These are phyloP conservation scores for Pestalotiopsis sp. DNA, from an alignment of 2,329 filamentous ascomycete species.

Conservation along the genomic window DNA sequence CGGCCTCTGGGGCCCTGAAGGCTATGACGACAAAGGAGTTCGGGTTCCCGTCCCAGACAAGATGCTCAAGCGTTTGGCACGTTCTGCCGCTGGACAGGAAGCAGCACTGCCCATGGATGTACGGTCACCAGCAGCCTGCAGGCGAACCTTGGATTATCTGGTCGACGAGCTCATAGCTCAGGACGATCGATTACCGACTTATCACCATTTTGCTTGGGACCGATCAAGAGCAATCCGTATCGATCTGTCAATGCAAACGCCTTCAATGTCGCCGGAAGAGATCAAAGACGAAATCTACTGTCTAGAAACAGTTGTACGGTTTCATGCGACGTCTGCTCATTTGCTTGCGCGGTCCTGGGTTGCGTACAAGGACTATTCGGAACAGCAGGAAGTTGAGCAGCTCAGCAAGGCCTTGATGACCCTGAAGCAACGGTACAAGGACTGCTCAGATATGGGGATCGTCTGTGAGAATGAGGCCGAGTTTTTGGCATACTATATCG, in stretches of 20 bases:
- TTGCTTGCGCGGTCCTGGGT: slow-evolving; percentile 61
- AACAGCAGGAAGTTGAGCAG: slow-evolving; percentile 71
- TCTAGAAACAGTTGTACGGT: slow-evolving; percentile 67
- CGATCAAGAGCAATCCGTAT: slow-evolving; percentile 68
- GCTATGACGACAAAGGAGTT: slow-evolving; percentile 43
- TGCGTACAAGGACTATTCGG: slow-evolving; percentile 62
- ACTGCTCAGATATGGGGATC: slow-evolving; percentile 62
- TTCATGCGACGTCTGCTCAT: slow-evolving; percentile 68
- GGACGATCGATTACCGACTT: slow-evolving; percentile 55
- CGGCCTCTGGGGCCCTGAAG: slow-evolving; percentile 61
- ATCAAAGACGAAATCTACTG: slow-evolving; percentile 64
- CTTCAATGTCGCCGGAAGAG: slow-evolving; percentile 59
- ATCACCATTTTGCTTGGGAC: slow-evolving; percentile 71
- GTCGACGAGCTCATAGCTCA: slow-evolving; percentile 60
- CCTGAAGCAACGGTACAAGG: slow-evolving; percentile 67
- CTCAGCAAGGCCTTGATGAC: slow-evolving; percentile 68
- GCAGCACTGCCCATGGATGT: slow-evolving; percentile 71
- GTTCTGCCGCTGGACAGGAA: slow-evolving; percentile 70
- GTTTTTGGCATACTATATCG: slow-evolving; percentile 67
- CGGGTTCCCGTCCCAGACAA: slow-evolving; percentile 50
- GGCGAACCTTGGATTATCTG: slow-evolving; percentile 65
- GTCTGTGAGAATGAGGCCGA: slow-evolving; percentile 65
- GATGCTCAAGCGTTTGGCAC: slow-evolving; percentile 70
- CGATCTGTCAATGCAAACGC: slow-evolving; percentile 68
- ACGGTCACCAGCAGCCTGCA: slow-evolving; percentile 60